Evolutionary conservation across 2,329 filamentous ascomycete species (phyloP), one percentile per base, ranked within the genome.

Genomic region (Diaporthe longicolla): DNA sequence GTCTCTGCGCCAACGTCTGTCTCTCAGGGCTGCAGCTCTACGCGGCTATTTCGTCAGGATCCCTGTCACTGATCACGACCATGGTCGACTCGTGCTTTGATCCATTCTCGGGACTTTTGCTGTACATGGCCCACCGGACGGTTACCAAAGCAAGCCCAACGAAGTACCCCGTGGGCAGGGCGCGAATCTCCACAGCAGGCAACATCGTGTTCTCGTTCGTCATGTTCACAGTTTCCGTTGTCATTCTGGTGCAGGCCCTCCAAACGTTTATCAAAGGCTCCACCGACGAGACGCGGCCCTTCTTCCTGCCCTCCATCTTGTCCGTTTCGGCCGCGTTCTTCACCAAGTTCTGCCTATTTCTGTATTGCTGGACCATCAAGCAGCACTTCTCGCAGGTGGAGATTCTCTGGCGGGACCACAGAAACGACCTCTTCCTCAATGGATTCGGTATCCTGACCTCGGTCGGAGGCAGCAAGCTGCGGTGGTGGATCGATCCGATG

Each of bases 51-150:
- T 91, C 93, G 0, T 98, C 95, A 0, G 92, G 93, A 52, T 98
- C 95, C n/a, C 89, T 98, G 48, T 98, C 96, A 8, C 91, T 99
- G 57, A 98, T 98, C 85, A 98, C 97, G 19, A 99, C 96, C 76
- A 97, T 97, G 94, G 96, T 95, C 19, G 97, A 99, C 83, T 92
- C 95, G 63, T 88, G 98, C 77, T 98, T 98, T 84, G 97, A 98
- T 81, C 96, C 95, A 11, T 81, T 97, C 79, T 96, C 93, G 79
- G 98, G 97, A 79, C 82, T 98, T 68, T 95, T 94, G 0, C 88
- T 98, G 19, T 94, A 98, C 72, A 83, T 98, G 55, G 95, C 93
- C 74, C 93, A 95, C 82, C 94, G 96, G 66, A 95, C 97, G 63
- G 95, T 98, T 77, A 93, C 93, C 79, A 92, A 91, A 70, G 96